A percentile compares a stretch with the other conserved stretches of the same genome.
These are phyloP conservation scores for Raffaelea deltoideospora DNA, from an alignment of 2,329 filamentous ascomycete species.

Conservation along the genomic window DNA sequence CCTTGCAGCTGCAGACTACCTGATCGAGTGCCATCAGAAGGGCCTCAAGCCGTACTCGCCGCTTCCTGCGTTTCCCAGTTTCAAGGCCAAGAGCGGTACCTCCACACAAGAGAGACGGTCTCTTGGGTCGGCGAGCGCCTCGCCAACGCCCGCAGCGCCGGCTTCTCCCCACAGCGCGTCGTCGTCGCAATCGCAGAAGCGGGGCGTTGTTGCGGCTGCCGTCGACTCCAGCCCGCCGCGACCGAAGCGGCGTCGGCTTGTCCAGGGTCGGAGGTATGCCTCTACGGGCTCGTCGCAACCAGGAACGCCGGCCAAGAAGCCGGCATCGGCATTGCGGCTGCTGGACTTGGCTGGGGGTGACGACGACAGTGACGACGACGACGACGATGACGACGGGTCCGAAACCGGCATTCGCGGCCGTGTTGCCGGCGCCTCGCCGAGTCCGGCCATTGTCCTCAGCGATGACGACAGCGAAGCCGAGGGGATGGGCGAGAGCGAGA, in stretches of 20 bases:
- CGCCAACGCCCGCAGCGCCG: too few relatives aligned
- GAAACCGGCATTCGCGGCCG: too few relatives aligned
- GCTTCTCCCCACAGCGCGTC: too few relatives aligned
- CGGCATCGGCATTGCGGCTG: conserved; percentile 3
- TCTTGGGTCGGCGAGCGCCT: too few relatives aligned
- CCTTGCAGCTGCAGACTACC: conserved; percentile 3
- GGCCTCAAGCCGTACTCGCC: not conserved
- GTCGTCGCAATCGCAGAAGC: not conserved
- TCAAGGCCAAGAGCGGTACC: too few relatives aligned
- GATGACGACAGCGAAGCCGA: conserved; percentile 12
- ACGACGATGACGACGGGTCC: conserved; percentile 19
- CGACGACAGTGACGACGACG: conserved; percentile 12
- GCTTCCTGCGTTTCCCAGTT: too few relatives aligned
- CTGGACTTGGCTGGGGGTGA: conserved; percentile 19
- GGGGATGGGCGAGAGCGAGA: conserved; percentile 17
- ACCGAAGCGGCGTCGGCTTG: conserved; percentile 15
- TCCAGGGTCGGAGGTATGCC: conserved; percentile 9
- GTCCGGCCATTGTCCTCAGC: conserved; percentile 2
- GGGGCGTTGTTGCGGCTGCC: not conserved
- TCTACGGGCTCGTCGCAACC: conserved; percentile 10
- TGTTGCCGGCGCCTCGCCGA: not conserved
- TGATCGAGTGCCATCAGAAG: conserved; percentile 7
- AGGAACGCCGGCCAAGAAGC: conserved; percentile 8
- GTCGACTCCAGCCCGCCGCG: conserved; percentile 3
- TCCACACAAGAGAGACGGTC: too few relatives aligned